Conservation (phyloP, 179 eudicot genomes). For the Beta corolliflora region DNA sequence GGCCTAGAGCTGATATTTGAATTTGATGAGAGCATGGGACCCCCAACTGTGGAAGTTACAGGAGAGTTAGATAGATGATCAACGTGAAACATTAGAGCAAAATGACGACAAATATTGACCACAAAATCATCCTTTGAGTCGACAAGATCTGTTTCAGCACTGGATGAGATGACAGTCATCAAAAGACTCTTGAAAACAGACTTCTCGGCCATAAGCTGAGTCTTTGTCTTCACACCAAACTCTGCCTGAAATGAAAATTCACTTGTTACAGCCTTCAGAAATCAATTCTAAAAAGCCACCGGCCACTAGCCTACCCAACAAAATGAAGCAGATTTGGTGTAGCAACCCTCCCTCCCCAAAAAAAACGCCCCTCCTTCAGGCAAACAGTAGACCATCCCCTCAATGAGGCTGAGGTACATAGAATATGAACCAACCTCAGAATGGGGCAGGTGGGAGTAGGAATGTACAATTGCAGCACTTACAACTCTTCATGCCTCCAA, state of each 20-base stretch:
- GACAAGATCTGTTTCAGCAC: slow-evolving; percentile 78
- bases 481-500: not conserved
- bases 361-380: not conserved
- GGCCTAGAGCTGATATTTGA: slow-evolving; percentile 45
- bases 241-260: slow-evolving; percentile 64
- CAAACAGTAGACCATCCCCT: not conserved
- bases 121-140: slow-evolving; percentile 84
- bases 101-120: slow-evolving; percentile 82
- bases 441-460: not conserved
- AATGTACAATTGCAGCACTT: not conserved
- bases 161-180: slow-evolving; percentile 87
- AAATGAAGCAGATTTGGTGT: not conserved
- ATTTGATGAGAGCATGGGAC: slow-evolving; percentile 52
- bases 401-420: not conserved
- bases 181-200: slow-evolving; percentile 92
- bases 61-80: slow-evolving; percentile 55
- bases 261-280: not conserved
- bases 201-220: slow-evolving; percentile 98
- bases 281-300: not conserved
- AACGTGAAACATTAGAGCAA: slow-evolving; percentile 83
- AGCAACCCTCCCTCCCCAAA: not conserved
- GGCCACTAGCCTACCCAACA: not conserved
- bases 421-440: not conserved
- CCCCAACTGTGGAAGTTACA: slow-evolving; percentile 49
- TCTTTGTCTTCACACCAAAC: slow-evolving; percentile 96